phyloP scores from a whole-genome alignment of 768 basidiomycete species.

The Boletus speciosus region DNA sequence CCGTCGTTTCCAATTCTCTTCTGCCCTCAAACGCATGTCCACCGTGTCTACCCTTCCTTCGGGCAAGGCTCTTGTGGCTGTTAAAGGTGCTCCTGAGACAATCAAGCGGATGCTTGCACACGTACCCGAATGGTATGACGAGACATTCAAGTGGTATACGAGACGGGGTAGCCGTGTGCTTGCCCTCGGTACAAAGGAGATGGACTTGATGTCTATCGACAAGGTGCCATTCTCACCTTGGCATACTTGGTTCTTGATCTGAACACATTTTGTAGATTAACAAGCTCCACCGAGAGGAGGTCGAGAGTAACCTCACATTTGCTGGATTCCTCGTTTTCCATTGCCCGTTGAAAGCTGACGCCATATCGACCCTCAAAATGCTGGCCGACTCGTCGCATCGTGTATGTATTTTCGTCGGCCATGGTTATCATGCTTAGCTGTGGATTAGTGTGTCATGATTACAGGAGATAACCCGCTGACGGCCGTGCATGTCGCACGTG shows the following conservation, averaged over 20 bases:
- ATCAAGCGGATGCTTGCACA: constrained; percentile 79
- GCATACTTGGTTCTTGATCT: background rate
- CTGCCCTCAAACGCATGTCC: constrained; percentile 96
- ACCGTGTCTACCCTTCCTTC: constrained; percentile 72
- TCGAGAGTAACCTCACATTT: constrained; percentile 77
- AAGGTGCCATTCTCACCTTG: constrained; percentile 49
- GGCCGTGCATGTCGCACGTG: constrained; percentile 90
- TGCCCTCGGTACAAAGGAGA: constrained; percentile 85
- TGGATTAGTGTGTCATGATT: constrained; percentile 90
- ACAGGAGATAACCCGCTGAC: constrained; percentile 98
- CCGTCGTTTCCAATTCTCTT: constrained; percentile 96
- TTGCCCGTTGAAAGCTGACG: constrained; percentile 93
- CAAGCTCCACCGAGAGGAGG: constrained; percentile 74
- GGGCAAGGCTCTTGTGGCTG: constrained; percentile 61
- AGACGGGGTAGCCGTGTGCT: constrained; percentile 90
- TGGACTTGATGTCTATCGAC: constrained; percentile 65
- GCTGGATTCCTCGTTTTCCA: constrained; percentile 99
- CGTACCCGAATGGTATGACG: constrained; percentile 82
- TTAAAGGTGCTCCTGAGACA: constrained; percentile 98
- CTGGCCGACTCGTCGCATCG: constrained; percentile 94
- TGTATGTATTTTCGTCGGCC: constrained; percentile 45
- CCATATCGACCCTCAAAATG: constrained; percentile 88
- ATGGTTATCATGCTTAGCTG: background rate
- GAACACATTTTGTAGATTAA: constrained; percentile 59
- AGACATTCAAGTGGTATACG: constrained; percentile 93